Evolutionary conservation across 129 eudicot genomes (phyloP), one percentile per base, ranked within the genome.

Genomic region (Centella asiatica): DNA sequence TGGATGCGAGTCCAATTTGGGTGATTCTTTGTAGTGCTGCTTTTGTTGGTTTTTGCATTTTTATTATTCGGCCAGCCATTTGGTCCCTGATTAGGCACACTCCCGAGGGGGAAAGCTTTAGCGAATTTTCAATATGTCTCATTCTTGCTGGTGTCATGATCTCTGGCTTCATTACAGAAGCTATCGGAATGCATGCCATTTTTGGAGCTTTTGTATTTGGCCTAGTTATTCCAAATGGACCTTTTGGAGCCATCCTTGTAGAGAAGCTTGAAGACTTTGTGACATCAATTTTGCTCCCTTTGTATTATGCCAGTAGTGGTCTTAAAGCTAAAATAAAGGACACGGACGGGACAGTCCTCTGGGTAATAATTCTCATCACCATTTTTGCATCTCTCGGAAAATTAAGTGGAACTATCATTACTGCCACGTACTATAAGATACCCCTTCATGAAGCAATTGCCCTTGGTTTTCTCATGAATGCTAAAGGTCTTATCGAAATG

Each of bases 261-360:
- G 77, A 73, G 48, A 73, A 60, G 22, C 72, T 73, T 22, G 77
- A 73, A 60, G 72, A 66, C 61, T 24, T 73, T 44, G 53, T 73
- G n/a, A 57, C 72, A 14, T 67, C 62, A 1, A 33, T 73, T 29
- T 25, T 72, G 55, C 72, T 73, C 57, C 77, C 77, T 18, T 51
- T 73, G 28, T 73, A 46, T 44, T 66, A 57, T 18, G 72, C 66
- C 17, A 29, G 48, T 40, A 37, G 34, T 6, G 77, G 77, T 20
- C 25, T 73, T 0, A 66, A 66, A 55, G 62, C 67, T 26, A 65
- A 17, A 0, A n/a, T 66, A 20, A 10, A 12, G 14, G 23, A 23
- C 5, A n/a, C 26, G 1, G 28, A 39, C 12, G 67, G 45, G n/a
- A 23, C 32, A 44, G n/a, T 36, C 24, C 34, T 47, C 28, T 65